Percentiles rank a stretch among this genome's conserved stretches.
These are phyloP conservation scores for Chaetomiaceae sp. DNA, from an alignment of 2,329 filamentous ascomycete species.

Conservation along the genomic window DNA sequence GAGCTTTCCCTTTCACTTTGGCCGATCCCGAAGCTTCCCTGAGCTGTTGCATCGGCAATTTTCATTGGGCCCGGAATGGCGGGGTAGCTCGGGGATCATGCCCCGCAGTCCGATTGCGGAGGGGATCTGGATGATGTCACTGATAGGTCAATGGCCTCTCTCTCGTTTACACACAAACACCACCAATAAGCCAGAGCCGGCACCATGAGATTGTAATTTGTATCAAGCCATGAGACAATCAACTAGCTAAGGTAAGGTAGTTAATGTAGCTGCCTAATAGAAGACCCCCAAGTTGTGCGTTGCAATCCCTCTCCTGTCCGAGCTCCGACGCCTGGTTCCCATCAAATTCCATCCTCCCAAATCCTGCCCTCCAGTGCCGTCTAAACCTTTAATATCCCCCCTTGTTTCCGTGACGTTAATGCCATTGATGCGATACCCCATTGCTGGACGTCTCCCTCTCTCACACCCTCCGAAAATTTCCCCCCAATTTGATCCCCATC, in stretches of 20 bases:
- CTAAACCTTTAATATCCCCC: neutral
- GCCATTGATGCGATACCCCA: neutral
- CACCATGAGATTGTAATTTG: too few relatives aligned
- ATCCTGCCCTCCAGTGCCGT: neutral
- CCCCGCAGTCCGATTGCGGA: slow-evolving; percentile 19
- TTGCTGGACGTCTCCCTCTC: slow-evolving; percentile 1
- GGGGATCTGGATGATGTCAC: slow-evolving; percentile 8
- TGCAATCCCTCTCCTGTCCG: too few relatives aligned
- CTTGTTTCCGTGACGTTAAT: slow-evolving; percentile 2
- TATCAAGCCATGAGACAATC: too few relatives aligned
- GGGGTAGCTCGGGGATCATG: neutral
- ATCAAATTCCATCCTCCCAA: neutral
- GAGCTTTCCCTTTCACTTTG: too few relatives aligned
- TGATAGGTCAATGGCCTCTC: too few relatives aligned
- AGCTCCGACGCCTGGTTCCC: neutral
- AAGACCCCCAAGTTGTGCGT: too few relatives aligned
- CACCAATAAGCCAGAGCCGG: too few relatives aligned
- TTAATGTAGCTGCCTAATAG: too few relatives aligned
- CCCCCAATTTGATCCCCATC: neutral
- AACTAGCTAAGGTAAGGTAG: too few relatives aligned
- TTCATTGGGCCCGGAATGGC: slow-evolving; percentile 7
- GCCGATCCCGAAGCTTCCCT: too few relatives aligned
- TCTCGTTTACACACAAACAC: too few relatives aligned
- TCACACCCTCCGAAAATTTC: neutral
- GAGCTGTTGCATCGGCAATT: neutral